A percentile compares a stretch with the other conserved stretches of the same genome.
phyloP scores from a whole-genome alignment of 2,329 filamentous ascomycete species.

The Aspergillus sp. region DNA sequence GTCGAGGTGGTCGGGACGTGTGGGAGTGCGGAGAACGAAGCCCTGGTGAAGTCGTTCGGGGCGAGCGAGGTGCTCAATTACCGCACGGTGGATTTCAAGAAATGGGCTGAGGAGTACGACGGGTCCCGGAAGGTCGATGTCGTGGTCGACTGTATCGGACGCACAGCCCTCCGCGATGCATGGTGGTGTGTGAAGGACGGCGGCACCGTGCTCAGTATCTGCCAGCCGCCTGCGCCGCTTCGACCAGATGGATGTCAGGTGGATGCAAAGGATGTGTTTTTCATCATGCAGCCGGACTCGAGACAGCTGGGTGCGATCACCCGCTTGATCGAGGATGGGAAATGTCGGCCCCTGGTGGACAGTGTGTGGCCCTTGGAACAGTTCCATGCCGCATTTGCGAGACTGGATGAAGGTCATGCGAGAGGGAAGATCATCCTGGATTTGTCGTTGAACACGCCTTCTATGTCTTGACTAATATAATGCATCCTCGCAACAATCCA shows the following conservation, averaged over 20 bases:
- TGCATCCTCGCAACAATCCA: too few species aligned
- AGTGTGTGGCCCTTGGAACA: slow-evolving; percentile 43
- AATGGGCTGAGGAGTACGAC: slow-evolving; percentile 29
- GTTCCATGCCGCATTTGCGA: slow-evolving; percentile 40
- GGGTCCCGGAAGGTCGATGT: slow-evolving; percentile 39
- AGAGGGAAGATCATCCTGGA: slow-evolving; percentile 46
- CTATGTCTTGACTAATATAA: too few species aligned
- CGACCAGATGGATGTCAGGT: slow-evolving; percentile 25
- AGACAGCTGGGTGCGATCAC: slow-evolving; percentile 39
- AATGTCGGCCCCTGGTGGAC: slow-evolving; percentile 38
- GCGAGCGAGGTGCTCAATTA: slow-evolving; percentile 45
- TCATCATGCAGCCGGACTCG: slow-evolving; percentile 42
- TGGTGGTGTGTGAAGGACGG: slow-evolving; percentile 42
- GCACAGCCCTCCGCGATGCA: slow-evolving; percentile 40
- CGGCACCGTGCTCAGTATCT: slow-evolving; percentile 42
- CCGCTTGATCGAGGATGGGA: slow-evolving; percentile 38
- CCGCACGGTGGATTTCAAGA: slow-evolving; percentile 12
- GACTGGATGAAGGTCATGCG: slow-evolving; percentile 39
- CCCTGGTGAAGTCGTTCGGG: slow-evolving; percentile 41
- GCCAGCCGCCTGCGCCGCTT: slow-evolving; percentile 33
- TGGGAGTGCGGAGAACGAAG: slow-evolving; percentile 34
- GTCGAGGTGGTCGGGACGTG: slow-evolving; percentile 42
- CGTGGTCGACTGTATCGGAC: slow-evolving; percentile 47
- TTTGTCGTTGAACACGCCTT: slow-evolving; percentile 11
- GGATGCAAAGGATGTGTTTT: slow-evolving; percentile 38